Evolutionary conservation across 805 yeast species (phyloP).

Genomic region (Candida ovalis): DNA sequence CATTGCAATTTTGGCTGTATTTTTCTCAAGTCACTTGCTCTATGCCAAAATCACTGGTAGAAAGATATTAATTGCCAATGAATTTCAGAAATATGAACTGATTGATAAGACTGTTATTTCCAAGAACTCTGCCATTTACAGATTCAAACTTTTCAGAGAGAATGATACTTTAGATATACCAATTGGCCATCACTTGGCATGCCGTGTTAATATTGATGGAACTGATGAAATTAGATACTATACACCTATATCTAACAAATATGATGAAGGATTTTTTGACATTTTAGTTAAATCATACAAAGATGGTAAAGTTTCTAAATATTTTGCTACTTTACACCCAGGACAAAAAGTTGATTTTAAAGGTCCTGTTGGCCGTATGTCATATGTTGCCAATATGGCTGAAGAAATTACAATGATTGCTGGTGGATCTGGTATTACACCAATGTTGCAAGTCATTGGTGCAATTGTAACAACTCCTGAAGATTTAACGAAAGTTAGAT

Average conservation of each 20-base stretch:
- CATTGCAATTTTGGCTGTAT: slow-evolving; percentile 37
- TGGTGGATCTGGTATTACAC: slow-evolving; percentile 90
- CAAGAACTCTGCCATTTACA: slow-evolving; percentile 67
- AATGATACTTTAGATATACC: slow-evolving; percentile 64
- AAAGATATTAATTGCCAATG: slow-evolving; percentile 43
- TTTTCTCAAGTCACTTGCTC: slow-evolving; percentile 32
- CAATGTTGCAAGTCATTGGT: slow-evolving; percentile 77
- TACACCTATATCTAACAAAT: slow-evolving; percentile 70
- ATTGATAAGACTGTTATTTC: slow-evolving; percentile 71
- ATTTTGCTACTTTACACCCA: slow-evolving; percentile 58
- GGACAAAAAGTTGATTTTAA: slow-evolving; percentile 68
- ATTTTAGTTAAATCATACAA: slow-evolving; percentile 72
- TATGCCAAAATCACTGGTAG: slow-evolving; percentile 32
- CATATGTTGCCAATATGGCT: slow-evolving; percentile 54
- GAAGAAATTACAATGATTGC: slow-evolving; percentile 67
- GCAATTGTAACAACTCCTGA: slow-evolving; percentile 65
- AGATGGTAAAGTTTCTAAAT: slow-evolving; percentile 64
- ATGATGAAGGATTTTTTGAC: slow-evolving; percentile 72
- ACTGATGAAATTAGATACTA: slow-evolving; percentile 62
- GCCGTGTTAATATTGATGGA: slow-evolving; percentile 43
- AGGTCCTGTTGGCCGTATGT: slow-evolving; percentile 77
- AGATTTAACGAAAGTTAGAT: slow-evolving; percentile 56
- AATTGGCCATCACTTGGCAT: slow-evolving; percentile 72
- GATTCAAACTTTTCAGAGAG: slow-evolving; percentile 61
- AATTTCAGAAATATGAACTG: slow-evolving; percentile 65